Conservation (phyloP, 2,329 filamentous ascomycete species). For the Akanthomyces lecanii region DNA sequence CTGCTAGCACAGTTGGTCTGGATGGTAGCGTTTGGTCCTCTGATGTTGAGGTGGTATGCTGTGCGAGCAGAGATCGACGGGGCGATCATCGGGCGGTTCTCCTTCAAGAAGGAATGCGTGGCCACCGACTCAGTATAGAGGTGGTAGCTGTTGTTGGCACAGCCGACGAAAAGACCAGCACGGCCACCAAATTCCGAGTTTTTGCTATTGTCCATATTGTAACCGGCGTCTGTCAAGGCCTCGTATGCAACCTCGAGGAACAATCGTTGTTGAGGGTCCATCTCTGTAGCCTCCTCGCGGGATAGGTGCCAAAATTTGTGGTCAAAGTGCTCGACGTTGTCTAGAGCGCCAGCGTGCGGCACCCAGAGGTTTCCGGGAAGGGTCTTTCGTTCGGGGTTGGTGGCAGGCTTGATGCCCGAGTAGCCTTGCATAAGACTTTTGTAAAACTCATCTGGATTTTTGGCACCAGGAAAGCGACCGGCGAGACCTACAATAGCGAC, state of each 20-base stretch:
- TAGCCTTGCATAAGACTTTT: constrained; percentile 13
- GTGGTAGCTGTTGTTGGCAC: too few species aligned
- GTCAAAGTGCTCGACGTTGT: constrained; percentile 16
- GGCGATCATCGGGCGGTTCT: constrained; percentile 15
- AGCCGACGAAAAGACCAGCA: too few species aligned
- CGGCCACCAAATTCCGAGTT: too few species aligned
- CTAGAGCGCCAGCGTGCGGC: constrained; percentile 12
- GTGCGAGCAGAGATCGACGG: constrained; percentile 19
- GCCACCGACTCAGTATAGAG: constrained; percentile 17
- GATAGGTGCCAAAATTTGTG: constrained; percentile 18
- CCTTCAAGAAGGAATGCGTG: constrained; percentile 15
- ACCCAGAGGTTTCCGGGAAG: constrained; percentile 19
- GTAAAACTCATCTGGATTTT: constrained; percentile 18
- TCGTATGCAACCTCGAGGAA: neutral
- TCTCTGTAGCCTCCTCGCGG: constrained; percentile 18
- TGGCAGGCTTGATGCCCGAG: constrained; percentile 6
- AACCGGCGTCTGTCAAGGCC: neutral
- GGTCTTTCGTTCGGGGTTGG: neutral
- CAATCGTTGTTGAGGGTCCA: neutral
- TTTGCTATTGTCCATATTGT: too few species aligned
- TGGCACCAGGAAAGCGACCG: neutral
- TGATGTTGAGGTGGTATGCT: constrained; percentile 17
- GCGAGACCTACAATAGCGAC: too few species aligned
- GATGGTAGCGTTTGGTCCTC: constrained; percentile 15
- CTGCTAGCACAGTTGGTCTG: constrained; percentile 18